Evolutionary conservation across 2,329 filamentous ascomycete species (phyloP).

Genomic region (Daldinia sp.): DNA sequence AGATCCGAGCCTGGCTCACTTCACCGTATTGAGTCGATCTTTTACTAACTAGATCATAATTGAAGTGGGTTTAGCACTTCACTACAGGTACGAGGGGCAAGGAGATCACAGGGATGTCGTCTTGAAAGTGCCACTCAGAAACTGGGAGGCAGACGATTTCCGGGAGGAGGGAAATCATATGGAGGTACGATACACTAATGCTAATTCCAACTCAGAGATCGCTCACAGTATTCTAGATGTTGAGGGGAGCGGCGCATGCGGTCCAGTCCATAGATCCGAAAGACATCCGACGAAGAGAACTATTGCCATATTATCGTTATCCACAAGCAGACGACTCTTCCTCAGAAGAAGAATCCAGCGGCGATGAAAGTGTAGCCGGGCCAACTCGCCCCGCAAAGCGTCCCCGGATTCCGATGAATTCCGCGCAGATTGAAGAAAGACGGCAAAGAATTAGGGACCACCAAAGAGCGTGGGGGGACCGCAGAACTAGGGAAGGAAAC

Average conservation of each 20-base stretch:
- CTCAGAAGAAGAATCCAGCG: slow-evolving; percentile 2
- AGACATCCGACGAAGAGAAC: background rate
- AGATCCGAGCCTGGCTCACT: background rate
- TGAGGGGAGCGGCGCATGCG: slow-evolving; percentile 15
- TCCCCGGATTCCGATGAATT: background rate
- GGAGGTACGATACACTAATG: slow-evolving; percentile 2
- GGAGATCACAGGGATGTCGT: slow-evolving; percentile 3
- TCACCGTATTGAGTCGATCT: background rate
- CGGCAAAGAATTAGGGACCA: too few relatives aligned
- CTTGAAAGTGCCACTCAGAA: slow-evolving; percentile 1
- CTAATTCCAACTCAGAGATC: background rate
- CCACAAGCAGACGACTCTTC: slow-evolving; percentile 12
- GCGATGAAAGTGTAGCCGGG: slow-evolving; percentile 17
- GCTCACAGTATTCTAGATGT: slow-evolving; percentile 11
- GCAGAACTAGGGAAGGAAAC: too few relatives aligned
- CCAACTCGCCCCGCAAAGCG: background rate
- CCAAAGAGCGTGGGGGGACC: background rate
- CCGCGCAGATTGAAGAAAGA: too few relatives aligned
- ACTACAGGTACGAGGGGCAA: slow-evolving; percentile 4
- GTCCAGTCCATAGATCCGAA: slow-evolving; percentile 13
- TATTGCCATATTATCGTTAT: background rate
- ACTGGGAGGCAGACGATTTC: background rate
- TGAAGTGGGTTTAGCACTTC: slow-evolving; percentile 26
- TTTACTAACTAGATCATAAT: background rate
- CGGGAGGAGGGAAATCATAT: slow-evolving; percentile 9